Percentiles rank a stretch among this genome's conserved stretches.
Conservation (phyloP, 192 early-diverging fungal genomes). For the Umbelopsis sp. region DNA sequence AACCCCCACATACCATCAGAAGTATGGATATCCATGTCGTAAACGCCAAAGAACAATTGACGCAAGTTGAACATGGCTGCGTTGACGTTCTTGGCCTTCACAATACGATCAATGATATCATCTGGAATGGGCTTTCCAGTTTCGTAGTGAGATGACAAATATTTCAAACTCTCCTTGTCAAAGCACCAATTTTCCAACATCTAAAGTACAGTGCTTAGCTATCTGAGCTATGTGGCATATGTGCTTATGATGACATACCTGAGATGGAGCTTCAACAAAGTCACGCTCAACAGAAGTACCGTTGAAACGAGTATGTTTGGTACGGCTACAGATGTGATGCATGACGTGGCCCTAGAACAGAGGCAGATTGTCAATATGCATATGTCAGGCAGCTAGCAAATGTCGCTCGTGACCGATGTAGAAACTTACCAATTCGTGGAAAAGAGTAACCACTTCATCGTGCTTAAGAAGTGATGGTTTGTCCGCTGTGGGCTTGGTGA, state of each 20-base stretch:
- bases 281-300: conserved; percentile 79
- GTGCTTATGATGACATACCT: conserved; percentile 32
- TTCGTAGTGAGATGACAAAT: conserved; percentile 71
- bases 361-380: too few relatives aligned
- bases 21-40: conserved; percentile 79
- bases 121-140: conserved; percentile 72
- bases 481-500: conserved; percentile 64
- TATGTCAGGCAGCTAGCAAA: too few relatives aligned
- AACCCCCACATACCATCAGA: conserved; percentile 38
- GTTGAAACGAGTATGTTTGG: conserved; percentile 76
- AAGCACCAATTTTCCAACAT: conserved; percentile 90
- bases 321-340: conserved; percentile 66
- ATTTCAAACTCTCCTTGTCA: conserved; percentile 59
- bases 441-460: conserved; percentile 77
- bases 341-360: conserved; percentile 35
- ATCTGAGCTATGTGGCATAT: background rate
- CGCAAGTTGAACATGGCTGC: conserved; percentile 74
- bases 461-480: conserved; percentile 80
- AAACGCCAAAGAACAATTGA: conserved; percentile 77
- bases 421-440: conserved; percentile 79
- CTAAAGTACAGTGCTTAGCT: conserved; percentile 14
- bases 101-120: conserved; percentile 66
- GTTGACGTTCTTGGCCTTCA: conserved; percentile 76
- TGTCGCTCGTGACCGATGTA: too few relatives aligned
- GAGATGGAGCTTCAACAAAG: conserved; percentile 89